phyloP scores from a whole-genome alignment of 164 flowering plant genomes.

The Magnolia kwangsiensis region DNA sequence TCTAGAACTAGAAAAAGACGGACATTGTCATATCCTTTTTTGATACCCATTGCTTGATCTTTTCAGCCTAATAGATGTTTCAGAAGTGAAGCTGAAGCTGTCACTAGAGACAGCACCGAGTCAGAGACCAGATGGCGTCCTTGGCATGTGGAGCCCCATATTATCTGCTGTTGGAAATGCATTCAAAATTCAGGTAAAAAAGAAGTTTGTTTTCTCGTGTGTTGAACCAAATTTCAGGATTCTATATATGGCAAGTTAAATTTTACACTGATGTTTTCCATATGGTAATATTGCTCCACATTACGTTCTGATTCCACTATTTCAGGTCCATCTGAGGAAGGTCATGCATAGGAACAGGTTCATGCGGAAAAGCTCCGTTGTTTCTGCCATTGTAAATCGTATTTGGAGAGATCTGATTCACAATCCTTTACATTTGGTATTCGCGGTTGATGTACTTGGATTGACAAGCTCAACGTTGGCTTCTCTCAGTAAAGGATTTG shows the following conservation, averaged over 20 bases:
- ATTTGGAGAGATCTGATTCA: constrained; percentile 90
- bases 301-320: constrained; percentile 7
- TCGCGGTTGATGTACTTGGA: constrained; percentile 95
- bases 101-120: constrained; percentile 81
- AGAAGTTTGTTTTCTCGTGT: too few relatives aligned
- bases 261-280: neutral
- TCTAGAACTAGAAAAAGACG: neutral
- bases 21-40: neutral
- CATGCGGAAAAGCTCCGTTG: constrained; percentile 77
- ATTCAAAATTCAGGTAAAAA: constrained; percentile 79
- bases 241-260: too few relatives aligned
- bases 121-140: constrained; percentile 86
- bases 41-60: constrained; percentile 1
- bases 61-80: constrained; percentile 87
- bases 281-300: neutral
- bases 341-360: constrained; percentile 85
- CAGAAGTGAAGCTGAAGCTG: constrained; percentile 78
- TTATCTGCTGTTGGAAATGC: constrained; percentile 94
- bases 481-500: constrained; percentile 95
- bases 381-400: constrained; percentile 81
- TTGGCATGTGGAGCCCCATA: constrained; percentile 97
- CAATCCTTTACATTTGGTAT: constrained; percentile 87
- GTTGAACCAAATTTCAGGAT: too few relatives aligned
- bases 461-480: constrained; percentile 97
- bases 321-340: constrained; percentile 85